Evolutionary conservation across 1,284 basidiomycete species (phyloP).

Genomic region (Puccinia horiana): DNA sequence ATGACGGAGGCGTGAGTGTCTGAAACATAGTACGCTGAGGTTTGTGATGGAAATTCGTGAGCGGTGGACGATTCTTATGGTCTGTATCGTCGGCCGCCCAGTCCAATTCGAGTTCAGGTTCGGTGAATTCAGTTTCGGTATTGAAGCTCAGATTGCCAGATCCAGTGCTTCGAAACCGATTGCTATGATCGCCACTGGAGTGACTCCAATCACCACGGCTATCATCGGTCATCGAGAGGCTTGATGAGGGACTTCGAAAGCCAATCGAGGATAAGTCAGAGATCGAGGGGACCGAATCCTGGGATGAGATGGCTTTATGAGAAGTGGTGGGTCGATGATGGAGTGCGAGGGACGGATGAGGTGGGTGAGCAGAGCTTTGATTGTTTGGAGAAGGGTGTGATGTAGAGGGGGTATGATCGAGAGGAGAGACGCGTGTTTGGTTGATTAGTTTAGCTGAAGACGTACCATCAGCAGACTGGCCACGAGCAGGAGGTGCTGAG

Average conservation of each 20-base stretch:
- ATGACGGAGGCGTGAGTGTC: background rate
- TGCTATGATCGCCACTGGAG: conserved; percentile 33
- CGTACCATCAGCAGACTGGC: background rate
- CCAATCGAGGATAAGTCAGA: conserved; percentile 36
- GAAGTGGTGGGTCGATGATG: no score
- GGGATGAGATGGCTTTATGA: conserved; percentile 29
- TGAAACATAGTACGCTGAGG: background rate
- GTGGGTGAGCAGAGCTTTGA: no score
- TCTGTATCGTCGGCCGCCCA: conserved; percentile 37
- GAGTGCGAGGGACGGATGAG: no score
- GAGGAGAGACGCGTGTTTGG: conserved; percentile 1
- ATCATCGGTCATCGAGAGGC: conserved; percentile 43
- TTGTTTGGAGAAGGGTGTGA: conserved; percentile 3
- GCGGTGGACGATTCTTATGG: conserved; percentile 22
- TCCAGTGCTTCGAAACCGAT: background rate
- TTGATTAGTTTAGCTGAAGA: background rate
- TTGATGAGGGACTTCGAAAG: conserved; percentile 25
- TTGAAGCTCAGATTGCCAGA: conserved; percentile 32
- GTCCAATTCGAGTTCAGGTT: conserved; percentile 38
- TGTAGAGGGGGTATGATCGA: background rate
- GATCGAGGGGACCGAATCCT: conserved; percentile 45
- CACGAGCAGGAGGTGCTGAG: conserved; percentile 11
- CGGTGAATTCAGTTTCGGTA: conserved; percentile 44
- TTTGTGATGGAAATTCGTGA: background rate
- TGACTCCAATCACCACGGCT: conserved; percentile 27